Evolutionary conservation across 2,329 filamentous ascomycete species (phyloP), one percentile per base, ranked within the genome.

Genomic region (Neonectria ditissima): DNA sequence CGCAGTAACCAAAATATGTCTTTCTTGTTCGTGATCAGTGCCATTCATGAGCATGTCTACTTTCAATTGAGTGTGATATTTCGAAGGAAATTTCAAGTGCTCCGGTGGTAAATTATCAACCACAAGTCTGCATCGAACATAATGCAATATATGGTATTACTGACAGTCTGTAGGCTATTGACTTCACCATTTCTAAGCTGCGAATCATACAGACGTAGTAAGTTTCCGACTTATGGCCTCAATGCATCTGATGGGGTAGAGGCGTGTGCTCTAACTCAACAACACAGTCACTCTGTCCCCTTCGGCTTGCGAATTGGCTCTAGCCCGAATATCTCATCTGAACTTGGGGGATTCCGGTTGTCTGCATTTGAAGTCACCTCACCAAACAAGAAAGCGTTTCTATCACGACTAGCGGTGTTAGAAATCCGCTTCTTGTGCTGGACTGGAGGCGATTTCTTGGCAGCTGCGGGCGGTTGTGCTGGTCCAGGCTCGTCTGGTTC

Each of bases 301-400:
- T 76, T 78, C 8, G 56, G 18, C 41, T 73, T 79, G 6, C 59
- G 63, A 30, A 88, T 79, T 4, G 84, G 83, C 71, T 87, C 82
- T 69, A 89, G 64, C 5, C 85, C 86, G 71, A 88, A 89, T 8
- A 88, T 84, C 51, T 87, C 83, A 55, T 84, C 82, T 9, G 77
- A 74, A 10, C 79, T 78, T 13, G 80, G 67, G 2, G 78, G 73
- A n/a, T 75, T 74, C 16, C 74, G 76, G 1, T 75, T 78, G 2
- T 77, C 74, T 10, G 69, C 74, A 3, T 78, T 80, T 3, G 78
- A 73, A 4, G 79, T 77, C 2, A 81, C 82, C 66, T 89, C 86
- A 26, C 87, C 87, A 67, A 89, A 89, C 18, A 89, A 72, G 62
- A 89, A 89, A 0, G 87, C 86, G 62, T 87, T 88, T 51, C 83